Percentiles rank a stretch among this genome's conserved stretches.
Evolutionary conservation across 257 asterid species (phyloP).

Genomic region (Rubia yunnanensis): DNA sequence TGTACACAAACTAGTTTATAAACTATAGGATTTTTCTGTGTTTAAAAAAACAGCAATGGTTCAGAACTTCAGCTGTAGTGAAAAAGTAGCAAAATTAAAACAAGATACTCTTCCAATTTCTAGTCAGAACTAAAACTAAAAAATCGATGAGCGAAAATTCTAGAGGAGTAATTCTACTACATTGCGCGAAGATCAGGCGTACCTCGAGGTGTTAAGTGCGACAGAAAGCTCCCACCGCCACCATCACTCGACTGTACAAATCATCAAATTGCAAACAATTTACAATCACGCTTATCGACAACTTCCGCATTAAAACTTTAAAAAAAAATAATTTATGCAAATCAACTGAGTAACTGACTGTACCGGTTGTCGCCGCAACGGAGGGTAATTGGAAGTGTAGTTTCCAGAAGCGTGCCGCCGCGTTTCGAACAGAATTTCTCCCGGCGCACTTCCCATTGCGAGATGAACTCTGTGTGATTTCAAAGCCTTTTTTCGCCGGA

Average conservation of each 20-base stretch:
- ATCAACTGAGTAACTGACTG: neutral
- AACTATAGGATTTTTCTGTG: neutral
- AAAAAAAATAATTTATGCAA: slow-evolving; percentile 1
- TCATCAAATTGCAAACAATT: slow-evolving; percentile 7
- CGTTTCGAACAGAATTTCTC: slow-evolving; percentile 53
- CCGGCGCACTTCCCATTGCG: slow-evolving; percentile 29
- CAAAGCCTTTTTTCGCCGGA: slow-evolving; percentile 14
- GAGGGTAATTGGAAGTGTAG: slow-evolving; percentile 68
- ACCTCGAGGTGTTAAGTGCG: slow-evolving; percentile 73
- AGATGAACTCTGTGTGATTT: slow-evolving; percentile 21
- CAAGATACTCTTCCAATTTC: neutral
- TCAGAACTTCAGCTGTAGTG: neutral
- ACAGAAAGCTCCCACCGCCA: slow-evolving; percentile 43
- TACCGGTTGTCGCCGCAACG: slow-evolving; percentile 45
- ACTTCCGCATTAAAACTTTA: neutral
- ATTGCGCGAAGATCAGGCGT: slow-evolving; percentile 11
- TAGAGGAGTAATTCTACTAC: neutral
- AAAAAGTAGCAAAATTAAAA: neutral
- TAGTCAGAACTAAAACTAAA: neutral
- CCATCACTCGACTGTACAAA: slow-evolving; percentile 44
- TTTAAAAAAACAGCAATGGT: neutral
- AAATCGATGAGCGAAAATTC: no score
- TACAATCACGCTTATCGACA: neutral
- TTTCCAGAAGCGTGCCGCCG: slow-evolving; percentile 77
- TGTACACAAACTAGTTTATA: neutral